Conservation (phyloP, 1,284 basidiomycete species). For the Malassezia equina region DNA sequence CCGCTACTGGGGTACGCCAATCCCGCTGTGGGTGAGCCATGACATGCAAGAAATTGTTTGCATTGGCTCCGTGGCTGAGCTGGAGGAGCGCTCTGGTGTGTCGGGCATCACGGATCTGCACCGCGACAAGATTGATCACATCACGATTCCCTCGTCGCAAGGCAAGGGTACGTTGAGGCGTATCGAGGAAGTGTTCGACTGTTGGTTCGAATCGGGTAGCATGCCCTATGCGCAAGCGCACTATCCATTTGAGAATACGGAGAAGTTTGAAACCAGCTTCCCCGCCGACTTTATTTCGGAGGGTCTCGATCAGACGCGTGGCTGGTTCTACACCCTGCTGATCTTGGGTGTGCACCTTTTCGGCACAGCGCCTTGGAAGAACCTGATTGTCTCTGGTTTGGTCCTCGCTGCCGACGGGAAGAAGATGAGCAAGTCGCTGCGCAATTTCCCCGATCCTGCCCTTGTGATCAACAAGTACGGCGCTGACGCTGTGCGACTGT, state of each 20-base stretch:
- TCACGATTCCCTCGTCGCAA: conserved; percentile 84
- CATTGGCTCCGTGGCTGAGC: conserved; percentile 75
- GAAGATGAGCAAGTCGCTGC: conserved; percentile 98
- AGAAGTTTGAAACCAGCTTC: conserved; percentile 66
- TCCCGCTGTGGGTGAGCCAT: conserved; percentile 91
- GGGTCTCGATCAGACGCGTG: conserved; percentile 63
- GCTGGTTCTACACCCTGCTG: conserved; percentile 98
- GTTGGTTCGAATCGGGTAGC: conserved; percentile 99
- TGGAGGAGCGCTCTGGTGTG: conserved; percentile 76
- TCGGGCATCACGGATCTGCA: conserved; percentile 84
- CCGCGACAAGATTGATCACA: conserved; percentile 84
- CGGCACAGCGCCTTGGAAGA: conserved; percentile 91
- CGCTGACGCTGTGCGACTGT: conserved; percentile 92
- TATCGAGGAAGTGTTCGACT: conserved; percentile 96
- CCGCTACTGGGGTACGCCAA: conserved; percentile 97
- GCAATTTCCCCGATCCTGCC: conserved; percentile 97
- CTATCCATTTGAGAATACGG: conserved; percentile 96
- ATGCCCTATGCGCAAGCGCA: conserved; percentile 98
- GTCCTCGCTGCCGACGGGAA: conserved; percentile 96
- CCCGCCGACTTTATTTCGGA: conserved; percentile 98
- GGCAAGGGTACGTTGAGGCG: conserved; percentile 80
- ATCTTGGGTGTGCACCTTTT: conserved; percentile 92
- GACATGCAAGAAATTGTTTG: conserved; percentile 87
- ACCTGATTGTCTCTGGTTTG: conserved; percentile 88
- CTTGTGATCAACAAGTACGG: conserved; percentile 83